Evolutionary conservation across 768 basidiomycete genomes (phyloP).

Genomic region (Rhodotorula diobovata): DNA sequence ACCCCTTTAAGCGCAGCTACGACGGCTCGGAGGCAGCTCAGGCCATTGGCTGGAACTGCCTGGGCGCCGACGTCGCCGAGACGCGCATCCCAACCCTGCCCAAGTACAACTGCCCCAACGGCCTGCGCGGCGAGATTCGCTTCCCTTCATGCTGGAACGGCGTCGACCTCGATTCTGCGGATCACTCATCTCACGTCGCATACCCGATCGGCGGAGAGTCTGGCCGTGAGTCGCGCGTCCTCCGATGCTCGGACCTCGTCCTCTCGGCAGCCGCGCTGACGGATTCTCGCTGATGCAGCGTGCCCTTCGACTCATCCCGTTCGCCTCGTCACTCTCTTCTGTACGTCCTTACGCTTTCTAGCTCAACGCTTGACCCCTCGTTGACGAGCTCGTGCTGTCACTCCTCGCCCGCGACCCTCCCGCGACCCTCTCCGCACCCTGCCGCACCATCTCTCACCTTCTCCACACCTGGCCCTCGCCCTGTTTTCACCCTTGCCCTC

Average conservation of each 20-base stretch:
- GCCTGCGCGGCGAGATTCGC: constrained; percentile 32
- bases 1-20: constrained; percentile 54
- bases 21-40: constrained; percentile 51
- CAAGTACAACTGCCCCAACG: constrained; percentile 37
- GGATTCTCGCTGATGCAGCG: background rate
- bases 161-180: constrained; percentile 48
- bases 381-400: no score
- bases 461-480: no score
- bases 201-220: constrained; percentile 41
- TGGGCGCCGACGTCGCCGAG: constrained; percentile 5
- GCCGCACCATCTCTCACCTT: background rate
- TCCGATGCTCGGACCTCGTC: background rate
- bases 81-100: no score
- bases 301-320: constrained; percentile 39
- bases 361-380: background rate
- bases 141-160: constrained; percentile 50
- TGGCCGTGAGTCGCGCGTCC: constrained; percentile 4
- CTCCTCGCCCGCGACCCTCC: no score
- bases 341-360: background rate
- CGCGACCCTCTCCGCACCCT: background rate
- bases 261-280: background rate
- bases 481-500: no score
- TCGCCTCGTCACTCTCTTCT: constrained; percentile 39
- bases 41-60: constrained; percentile 51
- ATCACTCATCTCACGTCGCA: constrained; percentile 51